Conservation (phyloP, 139 green algal species). For the Micromonas pusilla region DNA sequence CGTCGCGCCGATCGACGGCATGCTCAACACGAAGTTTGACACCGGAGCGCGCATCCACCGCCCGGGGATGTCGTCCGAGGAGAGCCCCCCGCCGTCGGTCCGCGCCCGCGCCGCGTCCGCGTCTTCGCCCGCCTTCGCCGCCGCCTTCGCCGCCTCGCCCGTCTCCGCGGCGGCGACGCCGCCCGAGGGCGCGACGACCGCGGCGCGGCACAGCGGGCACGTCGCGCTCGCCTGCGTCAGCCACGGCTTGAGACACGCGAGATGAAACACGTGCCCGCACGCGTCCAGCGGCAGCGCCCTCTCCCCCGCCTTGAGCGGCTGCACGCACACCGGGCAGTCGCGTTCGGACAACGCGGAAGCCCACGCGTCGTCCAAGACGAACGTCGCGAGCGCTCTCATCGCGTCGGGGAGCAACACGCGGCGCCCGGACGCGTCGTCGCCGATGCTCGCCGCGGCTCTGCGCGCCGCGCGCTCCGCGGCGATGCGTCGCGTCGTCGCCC, state of each 20-base stretch:
- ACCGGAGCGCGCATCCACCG: background rate
- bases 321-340: background rate
- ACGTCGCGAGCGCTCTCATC: background rate
- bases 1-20: background rate
- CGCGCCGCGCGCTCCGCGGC: background rate
- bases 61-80: background rate
- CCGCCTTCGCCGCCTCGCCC: background rate
- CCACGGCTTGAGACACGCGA: background rate
- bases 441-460: background rate
- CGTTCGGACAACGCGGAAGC: background rate
- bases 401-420: background rate
- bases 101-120: too few species aligned
- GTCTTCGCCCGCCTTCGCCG: background rate
- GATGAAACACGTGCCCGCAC: background rate
- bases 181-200: background rate
- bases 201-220: background rate
- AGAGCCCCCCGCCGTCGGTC: background rate
- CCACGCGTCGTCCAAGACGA: background rate
- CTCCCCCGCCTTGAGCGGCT: background rate
- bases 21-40: background rate
- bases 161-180: background rate
- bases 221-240: background rate
- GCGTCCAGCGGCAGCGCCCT: background rate
- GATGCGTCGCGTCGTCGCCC: background rate
- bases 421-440: background rate